phyloP scores from a whole-genome alignment of 495 filamentous ascomycete species.

The Podospora appendiculata region DNA sequence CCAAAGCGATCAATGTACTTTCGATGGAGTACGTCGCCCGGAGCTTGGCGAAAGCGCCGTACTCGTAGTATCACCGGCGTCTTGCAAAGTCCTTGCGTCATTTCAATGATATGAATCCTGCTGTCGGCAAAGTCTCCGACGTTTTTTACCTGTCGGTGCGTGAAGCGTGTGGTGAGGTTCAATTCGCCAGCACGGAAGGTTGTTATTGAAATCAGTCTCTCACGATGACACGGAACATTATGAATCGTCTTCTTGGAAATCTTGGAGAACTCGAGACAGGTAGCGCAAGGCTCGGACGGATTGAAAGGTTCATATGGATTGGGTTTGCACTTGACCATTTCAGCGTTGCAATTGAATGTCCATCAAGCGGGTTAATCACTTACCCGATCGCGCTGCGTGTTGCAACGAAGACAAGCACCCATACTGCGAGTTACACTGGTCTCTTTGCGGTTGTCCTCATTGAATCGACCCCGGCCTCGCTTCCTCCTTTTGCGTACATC shows the following conservation, averaged over 20 bases:
- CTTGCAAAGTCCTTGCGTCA: conserved; percentile 23
- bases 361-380: conserved; percentile 6
- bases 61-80: conserved; percentile 25
- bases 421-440: conserved; percentile 28
- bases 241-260: conserved; percentile 39
- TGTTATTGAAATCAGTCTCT: conserved; percentile 27
- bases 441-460: conserved; percentile 15
- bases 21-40: conserved; percentile 21
- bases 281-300: conserved; percentile 24
- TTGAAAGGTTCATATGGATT: conserved; percentile 19
- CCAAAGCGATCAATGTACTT: conserved; percentile 14
- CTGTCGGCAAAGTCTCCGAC: conserved; percentile 20
- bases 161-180: conserved; percentile 30
- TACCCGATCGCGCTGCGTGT: conserved; percentile 35
- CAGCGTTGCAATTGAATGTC: not conserved
- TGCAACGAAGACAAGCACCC: conserved; percentile 38
- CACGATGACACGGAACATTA: conserved; percentile 30
- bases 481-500: conserved; percentile 6
- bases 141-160: conserved; percentile 27
- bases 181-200: conserved; percentile 26
- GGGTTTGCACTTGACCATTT: conserved; percentile 10
- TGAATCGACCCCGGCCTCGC: not conserved
- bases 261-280: conserved; percentile 25
- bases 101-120: conserved; percentile 15
- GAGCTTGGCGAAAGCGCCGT: conserved; percentile 21